Conservation (phyloP, 148 eudicot genomes). For the Cornus controversa region DNA sequence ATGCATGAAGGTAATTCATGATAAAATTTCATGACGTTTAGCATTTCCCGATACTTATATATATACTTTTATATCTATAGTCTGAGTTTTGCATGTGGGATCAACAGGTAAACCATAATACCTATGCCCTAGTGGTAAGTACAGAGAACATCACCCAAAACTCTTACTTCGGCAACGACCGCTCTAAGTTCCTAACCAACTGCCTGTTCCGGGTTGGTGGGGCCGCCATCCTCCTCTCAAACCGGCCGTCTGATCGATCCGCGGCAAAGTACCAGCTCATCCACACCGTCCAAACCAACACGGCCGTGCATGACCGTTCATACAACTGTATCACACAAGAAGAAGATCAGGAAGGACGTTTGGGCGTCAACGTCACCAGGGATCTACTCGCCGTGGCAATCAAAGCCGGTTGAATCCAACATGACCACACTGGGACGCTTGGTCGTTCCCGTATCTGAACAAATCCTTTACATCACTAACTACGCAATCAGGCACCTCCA, state of each 20-base stretch:
- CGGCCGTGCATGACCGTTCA: slow-evolving; percentile 23
- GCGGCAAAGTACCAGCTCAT: slow-evolving; percentile 36
- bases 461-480: slow-evolving; percentile 5
- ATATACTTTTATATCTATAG: no score
- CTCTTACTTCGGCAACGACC: slow-evolving; percentile 14
- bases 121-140: slow-evolving; percentile 13
- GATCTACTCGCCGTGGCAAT: slow-evolving; percentile 27
- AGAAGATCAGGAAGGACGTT: slow-evolving; percentile 30
- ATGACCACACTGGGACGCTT: slow-evolving; percentile 17
- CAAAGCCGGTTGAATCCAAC: slow-evolving; percentile 20
- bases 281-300: slow-evolving; percentile 32
- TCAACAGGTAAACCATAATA: slow-evolving; percentile 3
- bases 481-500: background rate
- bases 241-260: slow-evolving; percentile 13
- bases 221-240: slow-evolving; percentile 37
- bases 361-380: slow-evolving; percentile 29
- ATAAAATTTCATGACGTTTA: no score
- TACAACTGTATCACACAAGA: slow-evolving; percentile 30
- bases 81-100: no score
- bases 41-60: no score
- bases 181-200: slow-evolving; percentile 19
- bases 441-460: slow-evolving; percentile 34
- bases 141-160: slow-evolving; percentile 21
- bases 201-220: slow-evolving; percentile 38
- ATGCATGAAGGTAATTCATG: no score